Base-by-base conservation (phyloP, 768 basidiomycete species). In the Tubosaeta sp. region DNA sequence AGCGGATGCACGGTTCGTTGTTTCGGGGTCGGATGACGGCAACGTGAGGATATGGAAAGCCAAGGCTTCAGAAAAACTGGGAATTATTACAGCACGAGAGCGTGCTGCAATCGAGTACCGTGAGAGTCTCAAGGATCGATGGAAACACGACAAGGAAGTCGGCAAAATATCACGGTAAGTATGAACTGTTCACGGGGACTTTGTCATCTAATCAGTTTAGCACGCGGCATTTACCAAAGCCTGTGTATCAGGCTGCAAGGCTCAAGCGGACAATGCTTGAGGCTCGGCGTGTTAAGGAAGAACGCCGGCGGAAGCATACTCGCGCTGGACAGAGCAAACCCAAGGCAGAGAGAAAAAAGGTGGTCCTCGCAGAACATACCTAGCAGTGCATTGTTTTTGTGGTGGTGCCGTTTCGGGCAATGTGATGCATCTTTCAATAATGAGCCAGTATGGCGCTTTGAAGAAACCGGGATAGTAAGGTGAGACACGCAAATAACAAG, bases 41-140 rank as follows among this genome's bases (percentile, higher is more conserved):
- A 97, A 95, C 63, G 88, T 97, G 56, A 82, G 93, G 48, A 77
- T 97, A 64, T 97, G 95, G 95, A 97, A 97, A 68, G 85, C 91
- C 19, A 88, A 89, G 52, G 91, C 95, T 1, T 86, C 89, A 0
- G 93, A 94, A 59, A 95, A 91, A 67, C 76, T 99, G 33, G 97
- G 95, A 9, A 81, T 97, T 27, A 73, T 97, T 58, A 93, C 91
- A 48, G 86, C 91, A 14, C 79, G 93, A 50, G 95, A 98, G 66
- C 81, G 91, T 42, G 90, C 93, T 3, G 83, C 88, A 9, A 88
- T 95, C 57, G 95, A 98, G 69, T 98, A 98, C 72, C 78, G 97
- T 19, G 85, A 91, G 33, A 86, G 81, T 55, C 83, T 99, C 53
- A 84, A 87, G 65, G 83, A 93, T 58, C 78, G 89, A 59, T 99